phyloP scores from a whole-genome alignment of 257 asterid genomes.

The Coffea eugenioides region DNA sequence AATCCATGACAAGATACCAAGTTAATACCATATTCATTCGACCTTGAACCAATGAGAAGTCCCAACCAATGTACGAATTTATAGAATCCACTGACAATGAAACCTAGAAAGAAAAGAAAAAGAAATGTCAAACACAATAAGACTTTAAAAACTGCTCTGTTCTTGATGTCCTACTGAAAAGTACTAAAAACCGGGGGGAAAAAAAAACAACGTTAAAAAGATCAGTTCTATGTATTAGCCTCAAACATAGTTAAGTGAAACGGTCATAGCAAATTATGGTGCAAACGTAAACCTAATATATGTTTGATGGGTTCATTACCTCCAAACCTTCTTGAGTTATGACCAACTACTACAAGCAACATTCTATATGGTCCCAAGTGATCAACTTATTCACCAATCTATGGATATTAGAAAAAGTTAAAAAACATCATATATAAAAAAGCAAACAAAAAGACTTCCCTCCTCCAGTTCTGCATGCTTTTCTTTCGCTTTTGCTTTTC shows the following conservation, averaged over 20 bases:
- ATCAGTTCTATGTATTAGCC: background rate
- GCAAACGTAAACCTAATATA: background rate
- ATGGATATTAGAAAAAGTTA: background rate
- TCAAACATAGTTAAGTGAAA: background rate
- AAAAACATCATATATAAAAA: background rate
- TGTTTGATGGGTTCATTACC: no score
- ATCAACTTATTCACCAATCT: background rate
- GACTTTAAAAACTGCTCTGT: background rate
- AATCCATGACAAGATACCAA: constrained; percentile 22
- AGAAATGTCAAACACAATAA: constrained; percentile 6
- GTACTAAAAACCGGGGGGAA: background rate
- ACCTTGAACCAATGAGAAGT: constrained; percentile 92
- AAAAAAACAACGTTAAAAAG: background rate
- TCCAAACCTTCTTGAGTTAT: background rate
- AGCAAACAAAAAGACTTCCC: background rate
- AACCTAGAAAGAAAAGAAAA: constrained; percentile 49
- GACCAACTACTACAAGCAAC: background rate
- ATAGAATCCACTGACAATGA: constrained; percentile 65
- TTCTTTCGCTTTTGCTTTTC: background rate
- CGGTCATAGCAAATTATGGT: background rate
- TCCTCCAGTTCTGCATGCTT: background rate
- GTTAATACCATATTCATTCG: constrained; percentile 72
- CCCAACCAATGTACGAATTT: constrained; percentile 97
- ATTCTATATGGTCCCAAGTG: background rate
- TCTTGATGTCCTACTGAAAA: background rate